Evolutionary conservation across 2,329 filamentous ascomycete genomes (phyloP).

Genomic region (Colletotrichum cereale): DNA sequence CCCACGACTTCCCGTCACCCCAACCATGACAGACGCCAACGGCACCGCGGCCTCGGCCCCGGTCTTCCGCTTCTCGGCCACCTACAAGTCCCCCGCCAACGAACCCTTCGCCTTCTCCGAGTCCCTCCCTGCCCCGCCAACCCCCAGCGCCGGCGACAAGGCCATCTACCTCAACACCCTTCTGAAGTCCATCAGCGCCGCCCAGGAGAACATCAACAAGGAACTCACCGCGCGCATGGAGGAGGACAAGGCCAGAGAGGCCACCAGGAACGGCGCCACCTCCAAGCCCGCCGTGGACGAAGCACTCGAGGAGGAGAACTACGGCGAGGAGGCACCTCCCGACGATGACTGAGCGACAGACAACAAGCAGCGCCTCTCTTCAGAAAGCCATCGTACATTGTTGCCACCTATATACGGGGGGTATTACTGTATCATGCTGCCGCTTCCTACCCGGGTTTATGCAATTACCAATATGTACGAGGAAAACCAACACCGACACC

Average conservation of each 20-base stretch:
- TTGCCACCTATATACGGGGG: slow-evolving; percentile 43
- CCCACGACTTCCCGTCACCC: not conserved
- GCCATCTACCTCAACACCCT: slow-evolving; percentile 71
- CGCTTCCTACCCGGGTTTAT: slow-evolving; percentile 42
- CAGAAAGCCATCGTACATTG: slow-evolving; percentile 31
- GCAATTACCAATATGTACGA: slow-evolving; percentile 43
- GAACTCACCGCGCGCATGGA: slow-evolving; percentile 82
- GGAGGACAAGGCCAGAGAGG: slow-evolving; percentile 71
- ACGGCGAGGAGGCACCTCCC: slow-evolving; percentile 83
- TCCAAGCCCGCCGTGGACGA: slow-evolving; percentile 58
- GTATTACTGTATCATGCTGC: slow-evolving; percentile 46
- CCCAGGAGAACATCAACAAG: slow-evolving; percentile 77
- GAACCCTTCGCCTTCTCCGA: slow-evolving; percentile 59
- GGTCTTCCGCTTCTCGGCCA: slow-evolving; percentile 56
- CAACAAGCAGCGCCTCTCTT: slow-evolving; percentile 11
- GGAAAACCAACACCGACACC: slow-evolving; percentile 23
- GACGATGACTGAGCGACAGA: slow-evolving; percentile 64
- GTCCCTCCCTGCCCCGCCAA: slow-evolving; percentile 51
- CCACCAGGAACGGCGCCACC: slow-evolving; percentile 44
- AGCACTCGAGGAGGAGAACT: slow-evolving; percentile 78
- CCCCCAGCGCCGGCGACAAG: slow-evolving; percentile 61
- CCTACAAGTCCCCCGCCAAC: slow-evolving; percentile 67
- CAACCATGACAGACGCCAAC: slow-evolving; percentile 27
- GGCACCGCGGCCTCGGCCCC: slow-evolving; percentile 13
- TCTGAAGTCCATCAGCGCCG: slow-evolving; percentile 64